A percentile compares a stretch with the other conserved stretches of the same genome.
phyloP scores from a whole-genome alignment of 2,329 filamentous ascomycete genomes.

The Aspergillus texensis region DNA sequence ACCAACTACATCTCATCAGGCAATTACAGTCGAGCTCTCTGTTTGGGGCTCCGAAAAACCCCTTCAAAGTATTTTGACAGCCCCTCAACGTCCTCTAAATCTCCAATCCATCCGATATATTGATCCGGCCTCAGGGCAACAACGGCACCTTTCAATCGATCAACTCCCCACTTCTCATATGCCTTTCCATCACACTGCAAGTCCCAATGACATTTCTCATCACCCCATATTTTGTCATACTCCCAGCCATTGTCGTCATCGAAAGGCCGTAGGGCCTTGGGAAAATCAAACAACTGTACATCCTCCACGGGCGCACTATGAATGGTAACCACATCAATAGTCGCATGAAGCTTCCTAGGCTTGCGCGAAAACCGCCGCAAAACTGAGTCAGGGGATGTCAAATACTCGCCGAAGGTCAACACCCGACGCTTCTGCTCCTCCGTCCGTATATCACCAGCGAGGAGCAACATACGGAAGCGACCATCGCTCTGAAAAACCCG shows the following conservation, averaged over 20 bases:
- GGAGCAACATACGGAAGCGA: slow-evolving; percentile 49
- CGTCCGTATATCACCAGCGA: slow-evolving; percentile 61
- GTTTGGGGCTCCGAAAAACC: slow-evolving; percentile 12
- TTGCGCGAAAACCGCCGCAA: slow-evolving; percentile 47
- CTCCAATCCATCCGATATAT: slow-evolving; percentile 33
- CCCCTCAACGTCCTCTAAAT: slow-evolving; percentile 26
- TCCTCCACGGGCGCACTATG: slow-evolving; percentile 57
- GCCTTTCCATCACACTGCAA: slow-evolving; percentile 28
- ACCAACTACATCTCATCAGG: not conserved
- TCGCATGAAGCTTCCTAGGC: slow-evolving; percentile 43
- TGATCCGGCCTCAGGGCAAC: slow-evolving; percentile 30
- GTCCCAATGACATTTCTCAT: slow-evolving; percentile 42
- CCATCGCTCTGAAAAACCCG: slow-evolving; percentile 37
- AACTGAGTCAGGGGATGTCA: slow-evolving; percentile 32
- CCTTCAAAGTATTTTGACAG: slow-evolving; percentile 28
- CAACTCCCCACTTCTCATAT: slow-evolving; percentile 31
- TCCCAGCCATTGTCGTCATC: slow-evolving; percentile 55
- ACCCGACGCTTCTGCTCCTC: slow-evolving; percentile 50
- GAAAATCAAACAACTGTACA: slow-evolving; percentile 55
- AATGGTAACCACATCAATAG: slow-evolving; percentile 64
- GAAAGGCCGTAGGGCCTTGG: slow-evolving; percentile 53
- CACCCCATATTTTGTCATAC: slow-evolving; percentile 61
- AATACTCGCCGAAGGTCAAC: slow-evolving; percentile 46
- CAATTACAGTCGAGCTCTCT: not conserved
- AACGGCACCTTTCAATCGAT: slow-evolving; percentile 25